These are phyloP conservation scores for Fusarium compactum DNA, from an alignment of 2,329 filamentous ascomycete genomes.

Conservation along the genomic window DNA sequence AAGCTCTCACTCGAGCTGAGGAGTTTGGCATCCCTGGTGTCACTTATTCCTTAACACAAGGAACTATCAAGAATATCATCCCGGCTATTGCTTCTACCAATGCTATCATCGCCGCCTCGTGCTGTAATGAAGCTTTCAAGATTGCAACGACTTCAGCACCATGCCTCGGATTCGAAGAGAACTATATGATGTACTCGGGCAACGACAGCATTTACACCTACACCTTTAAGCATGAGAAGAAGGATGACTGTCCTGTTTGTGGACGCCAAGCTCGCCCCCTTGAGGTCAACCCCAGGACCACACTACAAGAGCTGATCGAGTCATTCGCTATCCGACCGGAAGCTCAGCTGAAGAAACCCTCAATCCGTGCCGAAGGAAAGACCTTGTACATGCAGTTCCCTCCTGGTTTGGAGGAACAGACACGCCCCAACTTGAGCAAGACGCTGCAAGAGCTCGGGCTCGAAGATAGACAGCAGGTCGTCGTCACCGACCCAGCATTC, in stretches of 20 bases:
- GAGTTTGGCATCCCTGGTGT: slow-evolving; percentile 94
- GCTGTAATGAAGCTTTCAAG: slow-evolving; percentile 97
- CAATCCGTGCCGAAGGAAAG: slow-evolving; percentile 80
- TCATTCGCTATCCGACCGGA: slow-evolving; percentile 85
- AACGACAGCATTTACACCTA: slow-evolving; percentile 97
- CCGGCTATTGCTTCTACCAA: slow-evolving; percentile 98
- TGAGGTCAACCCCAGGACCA: slow-evolving; percentile 75
- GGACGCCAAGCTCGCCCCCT: slow-evolving; percentile 84
- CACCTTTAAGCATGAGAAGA: slow-evolving; percentile 95
- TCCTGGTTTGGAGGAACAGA: slow-evolving; percentile 84
- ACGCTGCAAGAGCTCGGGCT: slow-evolving; percentile 80
- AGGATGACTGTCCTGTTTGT: slow-evolving; percentile 94
- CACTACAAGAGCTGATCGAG: slow-evolving; percentile 86
- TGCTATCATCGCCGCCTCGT: slow-evolving; percentile 93
- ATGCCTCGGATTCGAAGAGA: slow-evolving; percentile 80
- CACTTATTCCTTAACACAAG: slow-evolving; percentile 95
- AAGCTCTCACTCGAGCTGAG: slow-evolving; percentile 81
- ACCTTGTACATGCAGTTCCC: slow-evolving; percentile 93
- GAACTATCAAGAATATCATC: slow-evolving; percentile 99
- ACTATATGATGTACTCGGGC: slow-evolving; percentile 99
- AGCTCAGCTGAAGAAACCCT: slow-evolving; percentile 93
- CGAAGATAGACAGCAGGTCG: slow-evolving; percentile 85
- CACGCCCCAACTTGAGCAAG: slow-evolving; percentile 82
- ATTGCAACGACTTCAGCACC: slow-evolving; percentile 87
- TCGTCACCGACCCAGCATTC: slow-evolving; percentile 93